Evolutionary conservation across 306 rosid species (phyloP).

Genomic region (Luffa acutangula): DNA sequence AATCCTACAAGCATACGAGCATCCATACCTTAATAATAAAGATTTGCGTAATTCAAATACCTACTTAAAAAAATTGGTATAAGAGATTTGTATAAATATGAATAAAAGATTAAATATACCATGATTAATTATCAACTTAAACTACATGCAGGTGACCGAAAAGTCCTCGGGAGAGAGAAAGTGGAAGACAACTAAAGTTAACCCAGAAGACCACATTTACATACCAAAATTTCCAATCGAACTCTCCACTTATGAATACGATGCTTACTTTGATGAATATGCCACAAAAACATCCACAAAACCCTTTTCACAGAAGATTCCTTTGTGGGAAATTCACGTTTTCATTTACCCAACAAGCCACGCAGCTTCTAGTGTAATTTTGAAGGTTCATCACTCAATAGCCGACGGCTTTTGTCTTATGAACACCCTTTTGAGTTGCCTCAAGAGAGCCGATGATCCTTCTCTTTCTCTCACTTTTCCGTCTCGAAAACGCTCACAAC

Average conservation of each 20-base stretch:
- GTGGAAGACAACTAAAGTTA: constrained; percentile 39
- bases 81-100: background rate
- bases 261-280: constrained; percentile 24
- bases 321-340: constrained; percentile 52
- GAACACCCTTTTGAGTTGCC: constrained; percentile 59
- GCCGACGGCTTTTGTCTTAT: constrained; percentile 62
- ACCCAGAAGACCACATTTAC: constrained; percentile 31
- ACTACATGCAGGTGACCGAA: background rate
- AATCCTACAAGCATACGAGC: no score
- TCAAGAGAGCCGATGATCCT: constrained; percentile 42
- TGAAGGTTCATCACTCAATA: constrained; percentile 51
- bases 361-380: constrained; percentile 24
- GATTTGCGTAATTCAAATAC: no score
- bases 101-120: background rate
- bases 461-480: constrained; percentile 50
- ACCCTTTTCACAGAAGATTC: constrained; percentile 22
- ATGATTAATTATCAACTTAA: background rate
- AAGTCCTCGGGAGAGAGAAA: background rate
- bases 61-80: no score
- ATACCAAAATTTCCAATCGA: constrained; percentile 22
- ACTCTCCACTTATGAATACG: constrained; percentile 18
- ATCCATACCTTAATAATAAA: no score
- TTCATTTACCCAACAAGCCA: constrained; percentile 37
- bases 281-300: constrained; percentile 27
- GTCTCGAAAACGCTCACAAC: constrained; percentile 8